phyloP scores from a whole-genome alignment of 1,139 yeast genomes.

The Yamadazyma blattariae region DNA sequence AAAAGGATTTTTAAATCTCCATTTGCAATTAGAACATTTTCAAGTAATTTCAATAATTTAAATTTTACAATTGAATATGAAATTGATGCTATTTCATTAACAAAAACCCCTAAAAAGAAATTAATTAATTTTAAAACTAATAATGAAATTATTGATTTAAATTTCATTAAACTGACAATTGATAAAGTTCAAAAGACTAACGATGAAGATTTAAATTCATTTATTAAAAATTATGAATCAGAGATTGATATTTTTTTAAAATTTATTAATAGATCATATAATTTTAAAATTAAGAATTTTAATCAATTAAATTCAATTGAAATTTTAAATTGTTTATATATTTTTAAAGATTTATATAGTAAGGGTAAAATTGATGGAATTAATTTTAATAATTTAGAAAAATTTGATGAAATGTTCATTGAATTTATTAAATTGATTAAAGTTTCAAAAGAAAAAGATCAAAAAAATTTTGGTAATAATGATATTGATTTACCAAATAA shows the following conservation, averaged over 20 bases:
- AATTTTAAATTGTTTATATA: slow-evolving; percentile 25
- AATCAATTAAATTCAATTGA: slow-evolving; percentile 28
- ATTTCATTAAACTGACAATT: slow-evolving; percentile 8
- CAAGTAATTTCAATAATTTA: too few species aligned
- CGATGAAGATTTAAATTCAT: slow-evolving; percentile 12
- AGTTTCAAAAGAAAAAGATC: slow-evolving; percentile 9
- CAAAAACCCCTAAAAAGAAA: slow-evolving; percentile 18
- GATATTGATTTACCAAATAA: slow-evolving; percentile 10
- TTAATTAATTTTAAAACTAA: slow-evolving; percentile 7
- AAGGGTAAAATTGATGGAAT: slow-evolving; percentile 17
- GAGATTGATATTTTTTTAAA: slow-evolving; percentile 22
- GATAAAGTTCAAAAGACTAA: slow-evolving; percentile 5
- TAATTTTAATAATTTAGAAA: slow-evolving; percentile 9
- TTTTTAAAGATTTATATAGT: slow-evolving; percentile 24
- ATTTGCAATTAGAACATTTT: too few species aligned
- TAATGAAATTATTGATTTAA: slow-evolving; percentile 5
- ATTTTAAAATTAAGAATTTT: slow-evolving; percentile 19
- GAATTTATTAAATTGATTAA: slow-evolving; percentile 15
- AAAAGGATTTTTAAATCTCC: too few species aligned
- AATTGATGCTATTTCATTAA: slow-evolving; percentile 34
- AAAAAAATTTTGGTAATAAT: too few species aligned
- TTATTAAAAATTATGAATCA: slow-evolving; percentile 18
- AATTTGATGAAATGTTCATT: slow-evolving; percentile 24
- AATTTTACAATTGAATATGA: slow-evolving; percentile 31
- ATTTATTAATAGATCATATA: slow-evolving; percentile 23